Evolutionary conservation across 345 rosid species (phyloP), one percentile per base, ranked within the genome.

Genomic region (Gossypium herbaceum): DNA sequence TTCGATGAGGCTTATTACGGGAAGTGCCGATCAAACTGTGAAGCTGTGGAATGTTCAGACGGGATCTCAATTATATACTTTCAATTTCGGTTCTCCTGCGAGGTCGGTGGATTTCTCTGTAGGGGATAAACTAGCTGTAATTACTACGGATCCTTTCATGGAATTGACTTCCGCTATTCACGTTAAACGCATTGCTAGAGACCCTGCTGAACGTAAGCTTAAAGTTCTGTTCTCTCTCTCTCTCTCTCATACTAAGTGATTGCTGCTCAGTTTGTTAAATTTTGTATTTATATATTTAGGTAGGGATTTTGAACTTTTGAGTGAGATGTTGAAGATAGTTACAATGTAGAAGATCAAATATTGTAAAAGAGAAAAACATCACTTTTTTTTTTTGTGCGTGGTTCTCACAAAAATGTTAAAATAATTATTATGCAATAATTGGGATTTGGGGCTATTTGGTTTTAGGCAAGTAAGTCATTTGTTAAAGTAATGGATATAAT

Each of bases 121-220:
- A 3, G 98, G 97, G 10, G 99, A 95, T 85, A 85, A 85, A 83
- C 97, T 91, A 64, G 98, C 92, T 41, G 90, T 93, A 56, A 93
- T 95, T 8, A 93, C 99, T 12, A 86, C 93, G 51, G 99, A 95
- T 81, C 97, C 97, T 0, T 95, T 95, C 82, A 91, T 95, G 98
- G 99, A 84, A 16, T 80, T 66, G 68, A 75, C 91, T n/a, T 89
- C 99, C 55, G 96, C 97, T 25, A 90, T 95, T 74, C 97, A 93
- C 68, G 87, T 93, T 43, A 95, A 95, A 73, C 90, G 76, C 83
- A 93, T 95, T 75, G 82, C 92, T 0, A 73, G 85, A 47, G 97
- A 91, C 76, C 89, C 87, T 0, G 20, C 55, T 25, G 91, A 95
- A 63, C 98, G 98, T 95, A 82, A 78, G 97, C 75, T 63, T 68